Evolutionary conservation across 208 protist species (phyloP).

Genomic region (Leishmania amazonensis): DNA sequence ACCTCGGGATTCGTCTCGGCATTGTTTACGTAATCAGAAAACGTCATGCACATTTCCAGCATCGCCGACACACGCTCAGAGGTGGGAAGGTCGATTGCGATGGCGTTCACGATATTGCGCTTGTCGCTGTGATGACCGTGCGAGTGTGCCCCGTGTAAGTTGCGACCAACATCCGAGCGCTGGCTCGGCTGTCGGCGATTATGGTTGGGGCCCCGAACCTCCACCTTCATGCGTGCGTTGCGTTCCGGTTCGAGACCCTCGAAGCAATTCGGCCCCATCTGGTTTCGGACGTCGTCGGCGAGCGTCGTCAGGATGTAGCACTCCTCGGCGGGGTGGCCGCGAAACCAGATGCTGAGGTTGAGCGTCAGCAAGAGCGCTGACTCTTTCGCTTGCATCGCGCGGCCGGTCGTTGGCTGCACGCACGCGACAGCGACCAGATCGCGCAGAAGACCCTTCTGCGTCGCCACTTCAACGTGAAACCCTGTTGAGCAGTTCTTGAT

Average conservation of each 20-base stretch:
- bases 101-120: constrained; percentile 53
- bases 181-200: not conserved
- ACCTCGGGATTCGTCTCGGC: constrained; percentile 39
- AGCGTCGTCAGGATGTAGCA: constrained; percentile 69
- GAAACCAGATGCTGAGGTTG: constrained; percentile 88
- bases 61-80: constrained; percentile 64
- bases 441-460: constrained; percentile 78
- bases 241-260: constrained; percentile 63
- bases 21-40: constrained; percentile 83
- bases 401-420: constrained; percentile 43
- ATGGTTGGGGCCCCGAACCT: constrained; percentile 1
- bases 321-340: constrained; percentile 60
- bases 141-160: not conserved
- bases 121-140: constrained; percentile 14
- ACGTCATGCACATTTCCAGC: constrained; percentile 76
- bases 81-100: constrained; percentile 64
- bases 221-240: constrained; percentile 33
- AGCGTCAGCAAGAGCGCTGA: constrained; percentile 71
- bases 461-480: constrained; percentile 71
- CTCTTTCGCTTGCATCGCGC: constrained; percentile 56
- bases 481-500: constrained; percentile 60
- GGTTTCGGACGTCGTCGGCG: constrained; percentile 63
- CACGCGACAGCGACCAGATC: constrained; percentile 77
- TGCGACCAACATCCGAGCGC: not conserved
- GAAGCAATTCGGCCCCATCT: constrained; percentile 69